Evolutionary conservation across 306 rosid species (phyloP).

Genomic region (Spatholobus suberectus): DNA sequence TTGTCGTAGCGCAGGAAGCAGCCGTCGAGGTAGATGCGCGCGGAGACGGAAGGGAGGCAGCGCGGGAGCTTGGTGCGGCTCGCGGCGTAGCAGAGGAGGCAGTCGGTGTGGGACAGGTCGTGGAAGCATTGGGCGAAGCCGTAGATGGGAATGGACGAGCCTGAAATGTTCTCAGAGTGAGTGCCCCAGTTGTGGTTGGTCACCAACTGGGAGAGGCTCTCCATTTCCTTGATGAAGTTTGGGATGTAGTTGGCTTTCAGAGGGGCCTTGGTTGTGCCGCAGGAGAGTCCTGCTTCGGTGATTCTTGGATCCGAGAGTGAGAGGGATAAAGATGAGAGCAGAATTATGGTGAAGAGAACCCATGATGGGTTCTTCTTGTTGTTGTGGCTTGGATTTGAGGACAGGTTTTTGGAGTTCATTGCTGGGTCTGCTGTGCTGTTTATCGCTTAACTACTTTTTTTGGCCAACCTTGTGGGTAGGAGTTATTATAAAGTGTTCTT

Average conservation of each 20-base stretch:
- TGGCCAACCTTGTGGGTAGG: neutral
- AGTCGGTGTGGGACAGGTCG: constrained; percentile 78
- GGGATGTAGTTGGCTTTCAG: constrained; percentile 53
- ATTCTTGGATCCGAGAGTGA: constrained; percentile 67
- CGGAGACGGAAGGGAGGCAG: constrained; percentile 77
- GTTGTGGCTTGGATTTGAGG: neutral
- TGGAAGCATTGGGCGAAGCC: constrained; percentile 74
- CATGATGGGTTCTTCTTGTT: neutral
- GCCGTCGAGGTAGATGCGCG: constrained; percentile 81
- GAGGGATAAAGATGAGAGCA: constrained; percentile 31
- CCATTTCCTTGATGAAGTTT: constrained; percentile 72
- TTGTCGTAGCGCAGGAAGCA: constrained; percentile 86
- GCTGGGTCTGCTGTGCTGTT: neutral
- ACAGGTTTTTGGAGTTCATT: neutral
- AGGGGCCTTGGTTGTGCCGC: constrained; percentile 51
- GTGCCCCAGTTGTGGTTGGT: constrained; percentile 50
- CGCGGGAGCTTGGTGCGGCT: constrained; percentile 78
- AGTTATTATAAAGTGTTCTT: neutral
- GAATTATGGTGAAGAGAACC: constrained; percentile 22
- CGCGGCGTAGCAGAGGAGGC: constrained; percentile 82
- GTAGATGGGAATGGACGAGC: constrained; percentile 49
- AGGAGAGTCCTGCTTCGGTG: constrained; percentile 53
- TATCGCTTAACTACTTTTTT: neutral
- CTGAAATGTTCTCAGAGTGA: constrained; percentile 50
- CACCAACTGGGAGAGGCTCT: constrained; percentile 54